Evolutionary conservation across 441 rosid species (phyloP).

Genomic region (Erodium chrysanthum): DNA sequence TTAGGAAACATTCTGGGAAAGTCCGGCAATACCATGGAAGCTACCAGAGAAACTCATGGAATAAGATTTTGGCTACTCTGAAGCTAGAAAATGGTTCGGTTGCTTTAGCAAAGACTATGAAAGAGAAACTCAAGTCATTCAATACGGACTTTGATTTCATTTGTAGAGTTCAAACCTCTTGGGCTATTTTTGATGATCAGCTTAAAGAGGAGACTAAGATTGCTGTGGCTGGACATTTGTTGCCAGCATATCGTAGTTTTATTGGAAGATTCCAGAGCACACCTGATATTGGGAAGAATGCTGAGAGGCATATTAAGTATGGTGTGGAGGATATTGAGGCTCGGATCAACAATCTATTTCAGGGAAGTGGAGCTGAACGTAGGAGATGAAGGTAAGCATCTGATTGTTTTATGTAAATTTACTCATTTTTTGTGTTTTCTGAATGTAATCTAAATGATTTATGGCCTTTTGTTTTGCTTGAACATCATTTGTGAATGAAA

Average conservation of each 20-base stretch:
- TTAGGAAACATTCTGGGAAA: conserved; percentile 66
- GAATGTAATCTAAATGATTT: neutral
- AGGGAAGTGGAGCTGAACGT: conserved; percentile 38
- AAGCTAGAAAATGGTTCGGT: conserved; percentile 38
- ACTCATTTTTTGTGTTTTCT: neutral
- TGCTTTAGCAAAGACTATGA: conserved; percentile 41
- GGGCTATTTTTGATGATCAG: conserved; percentile 66
- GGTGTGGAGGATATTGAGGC: conserved; percentile 45
- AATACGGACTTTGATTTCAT: conserved; percentile 40
- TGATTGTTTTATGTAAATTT: neutral
- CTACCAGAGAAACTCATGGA: conserved; percentile 75
- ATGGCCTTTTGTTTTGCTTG: neutral
- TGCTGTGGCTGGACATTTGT: conserved; percentile 37
- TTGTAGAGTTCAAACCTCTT: conserved; percentile 47
- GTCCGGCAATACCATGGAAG: conserved; percentile 43
- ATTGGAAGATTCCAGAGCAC: conserved; percentile 41
- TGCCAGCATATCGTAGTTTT: conserved; percentile 56
- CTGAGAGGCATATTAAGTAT: conserved; percentile 40
- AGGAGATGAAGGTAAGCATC: conserved; percentile 41
- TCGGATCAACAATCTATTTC: conserved; percentile 48
- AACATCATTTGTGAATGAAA: neutral
- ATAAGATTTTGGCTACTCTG: conserved; percentile 41
- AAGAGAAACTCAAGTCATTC: conserved; percentile 59
- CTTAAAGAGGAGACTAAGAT: conserved; percentile 47
- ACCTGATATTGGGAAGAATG: conserved; percentile 51